Evolutionary conservation across 331 rosid genomes (phyloP), one percentile per base, ranked within the genome.

Genomic region (Telfairia occidentalis): DNA sequence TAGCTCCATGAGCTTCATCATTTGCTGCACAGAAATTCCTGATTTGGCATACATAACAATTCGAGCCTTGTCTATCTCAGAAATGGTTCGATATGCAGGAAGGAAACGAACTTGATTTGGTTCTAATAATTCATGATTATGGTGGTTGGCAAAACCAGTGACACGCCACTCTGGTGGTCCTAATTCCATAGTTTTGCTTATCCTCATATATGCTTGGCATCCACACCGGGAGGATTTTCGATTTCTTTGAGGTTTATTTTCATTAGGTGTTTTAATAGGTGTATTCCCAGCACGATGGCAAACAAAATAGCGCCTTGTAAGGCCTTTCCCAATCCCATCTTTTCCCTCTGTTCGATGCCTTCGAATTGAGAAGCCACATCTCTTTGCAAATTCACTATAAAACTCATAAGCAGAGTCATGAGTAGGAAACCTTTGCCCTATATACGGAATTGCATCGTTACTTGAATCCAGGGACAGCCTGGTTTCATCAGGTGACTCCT

Each of bases 21-120:
- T 93, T 86, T 93, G 98, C 81, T 93, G 98, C 79, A 91, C 98
- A 76, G 97, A 93, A 63, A 93, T 93, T 57, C 98, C 97, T 30
- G 96, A 87, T 86, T 93, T 93, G 71, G 97, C 95, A 91, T 86
- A 93, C 97, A 91, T 91, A 43, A 93, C 86, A 79, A 93, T 91
- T 76, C 98, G 86, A 76, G 82, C 84, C 84, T 91, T 93, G 85
- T 93, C 98, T 34, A 87, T 59, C 32, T 93, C 98, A 2, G 97
- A 87, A 66, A 93, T 93, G 53, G 97, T 91, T 81, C 98, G 83
- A 72, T 93, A 93, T 29, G 98, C 98, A 37, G 98, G 98, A 84
- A 93, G 98, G 74, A 93, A 93, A 11, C 98, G 97, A 81, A 93
- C 98, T 85, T 93, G 98, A 79, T 88, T 91, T 76, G 98, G 94